Base-by-base conservation (phyloP, 1,284 basidiomycete species). In the Sanghuangporus weigelae region DNA sequence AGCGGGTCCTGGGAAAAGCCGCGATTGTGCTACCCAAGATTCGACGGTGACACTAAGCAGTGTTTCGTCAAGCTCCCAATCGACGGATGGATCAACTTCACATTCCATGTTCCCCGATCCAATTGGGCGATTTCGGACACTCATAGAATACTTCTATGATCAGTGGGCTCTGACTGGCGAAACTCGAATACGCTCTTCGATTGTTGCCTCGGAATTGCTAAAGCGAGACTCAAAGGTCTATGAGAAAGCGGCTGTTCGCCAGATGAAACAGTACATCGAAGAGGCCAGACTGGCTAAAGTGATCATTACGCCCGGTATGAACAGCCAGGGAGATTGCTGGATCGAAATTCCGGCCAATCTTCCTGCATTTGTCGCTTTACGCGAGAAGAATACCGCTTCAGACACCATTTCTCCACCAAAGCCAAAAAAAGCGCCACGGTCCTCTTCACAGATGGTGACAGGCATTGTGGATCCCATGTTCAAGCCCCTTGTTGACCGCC, bases 241-340 rank as follows among this genome's bases (percentile, higher is more conserved):
- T 68, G 67, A 70, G 64, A 73, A 73, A 12, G 80, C 77, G 0
- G 80, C 80, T 12, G 77, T 78, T 38, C 65, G 70, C 1, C 76
- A 68, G 48, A 85, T 85, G 68, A 76, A 73, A 55, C 72, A 80
- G 35, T 86, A 83, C 66, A 68, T 73, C 8, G 69, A 70, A 12
- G 64, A 81, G 31, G 85, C 85, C 12, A 75, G 79, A 67, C 68
- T 77, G 57, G 71, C 69, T 7, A 79, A 78, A 2, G 69, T 87
- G 14, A 70, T 87, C 31, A 72, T 74, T n/a, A 31, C 31, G 11
- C 48, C 63, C 21, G 31, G 31, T 1, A 72, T 83, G 5, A 83
- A 84, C 14, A 66, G 14, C 36, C 71, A 72, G 1, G 75, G 71
- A 0, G 68, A 71, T 2, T 75, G 77, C 12, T 86, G 84, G 83